phyloP scores from a whole-genome alignment of 164 flowering plant species.

The Vitis labrusca region DNA sequence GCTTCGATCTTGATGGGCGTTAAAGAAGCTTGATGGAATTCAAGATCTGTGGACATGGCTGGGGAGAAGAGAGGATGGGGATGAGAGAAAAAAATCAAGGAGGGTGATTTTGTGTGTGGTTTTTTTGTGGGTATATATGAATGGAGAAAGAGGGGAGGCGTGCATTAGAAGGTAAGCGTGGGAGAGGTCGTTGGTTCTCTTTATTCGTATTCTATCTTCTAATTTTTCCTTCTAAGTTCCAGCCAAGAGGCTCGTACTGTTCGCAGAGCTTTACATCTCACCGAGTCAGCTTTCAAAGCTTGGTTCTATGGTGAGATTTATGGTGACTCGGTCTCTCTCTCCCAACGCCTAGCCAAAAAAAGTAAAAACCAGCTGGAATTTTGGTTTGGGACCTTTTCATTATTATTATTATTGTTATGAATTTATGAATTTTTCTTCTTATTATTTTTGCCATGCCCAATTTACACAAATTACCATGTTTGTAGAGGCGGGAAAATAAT shows the following conservation, averaged over 20 bases:
- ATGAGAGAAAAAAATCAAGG: not conserved
- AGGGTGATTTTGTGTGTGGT: not conserved
- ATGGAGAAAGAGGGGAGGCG: constrained; percentile 6
- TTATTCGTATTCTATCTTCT: constrained; percentile 5
- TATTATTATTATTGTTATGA: no score
- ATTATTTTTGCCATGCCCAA: no score
- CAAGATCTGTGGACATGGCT: constrained; percentile 32
- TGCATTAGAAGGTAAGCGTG: constrained; percentile 14
- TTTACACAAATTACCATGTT: no score
- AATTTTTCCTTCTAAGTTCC: not conserved
- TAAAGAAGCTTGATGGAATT: constrained; percentile 7
- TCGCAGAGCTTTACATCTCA: no score
- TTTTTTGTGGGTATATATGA: not conserved
- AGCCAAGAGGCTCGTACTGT: no score
- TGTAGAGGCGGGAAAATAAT: no score
- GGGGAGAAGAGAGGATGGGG: not conserved
- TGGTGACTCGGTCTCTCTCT: not conserved
- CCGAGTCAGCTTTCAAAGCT: no score
- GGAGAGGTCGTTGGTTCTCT: constrained; percentile 5
- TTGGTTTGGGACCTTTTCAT: no score
- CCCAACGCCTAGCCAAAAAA: no score
- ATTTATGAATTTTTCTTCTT: no score
- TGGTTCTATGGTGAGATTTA: not conserved
- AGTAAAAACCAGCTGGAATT: no score
- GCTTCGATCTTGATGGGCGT: constrained; percentile 3